Percentiles rank a stretch among this genome's conserved stretches.
Conservation (phyloP, 352 stramenopile species). For the Peronospora tabacina region DNA sequence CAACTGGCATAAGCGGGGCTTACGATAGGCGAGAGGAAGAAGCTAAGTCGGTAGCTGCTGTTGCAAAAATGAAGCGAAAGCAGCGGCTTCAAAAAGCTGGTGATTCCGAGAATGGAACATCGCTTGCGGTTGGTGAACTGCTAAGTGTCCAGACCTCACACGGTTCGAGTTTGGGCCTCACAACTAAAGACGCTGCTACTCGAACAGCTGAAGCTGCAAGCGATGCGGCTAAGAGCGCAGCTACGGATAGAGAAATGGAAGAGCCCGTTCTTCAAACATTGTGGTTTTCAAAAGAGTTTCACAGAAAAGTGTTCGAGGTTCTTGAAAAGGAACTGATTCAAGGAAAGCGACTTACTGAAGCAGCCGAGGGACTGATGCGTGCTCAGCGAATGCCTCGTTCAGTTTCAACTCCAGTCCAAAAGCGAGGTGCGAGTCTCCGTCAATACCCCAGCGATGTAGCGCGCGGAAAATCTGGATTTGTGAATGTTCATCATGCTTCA, state of each 20-base stretch:
- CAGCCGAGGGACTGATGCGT: slow-evolving; percentile 64
- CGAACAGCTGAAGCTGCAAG: slow-evolving; percentile 68
- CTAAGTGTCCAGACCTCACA: slow-evolving; percentile 10
- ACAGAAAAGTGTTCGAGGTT: slow-evolving; percentile 81
- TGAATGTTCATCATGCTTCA: slow-evolving; percentile 26
- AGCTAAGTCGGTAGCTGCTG: slow-evolving; percentile 50
- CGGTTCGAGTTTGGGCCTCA: slow-evolving; percentile 26
- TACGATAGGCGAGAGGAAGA: slow-evolving; percentile 68
- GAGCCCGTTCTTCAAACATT: slow-evolving; percentile 70
- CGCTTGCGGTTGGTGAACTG: slow-evolving; percentile 3
- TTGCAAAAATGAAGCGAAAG: slow-evolving; percentile 69
- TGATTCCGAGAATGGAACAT: slow-evolving; percentile 12
- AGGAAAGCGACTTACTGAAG: slow-evolving; percentile 59
- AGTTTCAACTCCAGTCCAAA: slow-evolving; percentile 65
- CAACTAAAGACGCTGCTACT: slow-evolving; percentile 45
- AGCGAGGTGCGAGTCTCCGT: slow-evolving; percentile 40
- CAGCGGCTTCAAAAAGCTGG: slow-evolving; percentile 42
- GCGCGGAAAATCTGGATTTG: slow-evolving; percentile 35
- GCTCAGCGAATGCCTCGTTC: slow-evolving; percentile 80
- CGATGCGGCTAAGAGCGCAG: slow-evolving; percentile 70
- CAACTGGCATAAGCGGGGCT: slow-evolving; percentile 58
- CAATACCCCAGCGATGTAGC: slow-evolving; percentile 39
- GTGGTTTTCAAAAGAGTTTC: slow-evolving; percentile 84
- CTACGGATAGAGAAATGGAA: slow-evolving; percentile 61
- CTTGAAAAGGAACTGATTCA: slow-evolving; percentile 74